Base-by-base conservation (phyloP, 257 asterid genomes). In the Rauvolfia tetraphylla region DNA sequence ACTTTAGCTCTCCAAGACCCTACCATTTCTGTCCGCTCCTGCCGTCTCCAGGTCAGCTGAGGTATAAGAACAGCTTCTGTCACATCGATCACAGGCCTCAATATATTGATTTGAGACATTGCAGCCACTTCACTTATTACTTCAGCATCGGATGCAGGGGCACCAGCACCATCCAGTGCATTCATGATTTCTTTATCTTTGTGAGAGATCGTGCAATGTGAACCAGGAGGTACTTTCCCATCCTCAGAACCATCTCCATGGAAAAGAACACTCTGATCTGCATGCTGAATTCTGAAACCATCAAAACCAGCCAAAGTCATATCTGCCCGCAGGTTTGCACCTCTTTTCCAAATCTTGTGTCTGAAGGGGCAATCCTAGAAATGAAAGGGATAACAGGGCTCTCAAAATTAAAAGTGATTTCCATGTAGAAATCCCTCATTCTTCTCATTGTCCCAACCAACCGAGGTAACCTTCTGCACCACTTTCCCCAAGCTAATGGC, bases 341-440 rank as follows among this genome's bases (percentile, higher is more conserved):
- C 99, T 76, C 97, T 86, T 80, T 93, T 95, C 99, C 99, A 95
- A 59, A 95, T 93, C 75, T 89, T 93, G 85, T 95, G 79, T 95
- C 99, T 0, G 98, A 95, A 20, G 99, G 99, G 51, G 99, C 97
- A 75, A 95, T 93, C 80, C 99, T 88, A 0, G 98, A 93, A 78
- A 95, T 93, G 87, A 93, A 93, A 31, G 99, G 99, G 69, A 95
- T 93, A 41, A 95, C 97, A 33, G 99, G 89, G 85, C 99, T 95
- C 88, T 95, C 99, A 57, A 95, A 95, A 81, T 95, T 90, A 82
- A 95, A 95, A 0, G 93, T 91, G 70, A 95, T 95, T 88, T 95
- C 99, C 99, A 95, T 95, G 85, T 93, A 95, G 81, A 95, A 95
- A 65, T 95, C 99, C 78, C 97, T 84, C 98, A 95, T 93, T 86